Base-by-base conservation (phyloP, 2,329 filamentous ascomycete genomes). In the Lachnellula willkommii region DNA sequence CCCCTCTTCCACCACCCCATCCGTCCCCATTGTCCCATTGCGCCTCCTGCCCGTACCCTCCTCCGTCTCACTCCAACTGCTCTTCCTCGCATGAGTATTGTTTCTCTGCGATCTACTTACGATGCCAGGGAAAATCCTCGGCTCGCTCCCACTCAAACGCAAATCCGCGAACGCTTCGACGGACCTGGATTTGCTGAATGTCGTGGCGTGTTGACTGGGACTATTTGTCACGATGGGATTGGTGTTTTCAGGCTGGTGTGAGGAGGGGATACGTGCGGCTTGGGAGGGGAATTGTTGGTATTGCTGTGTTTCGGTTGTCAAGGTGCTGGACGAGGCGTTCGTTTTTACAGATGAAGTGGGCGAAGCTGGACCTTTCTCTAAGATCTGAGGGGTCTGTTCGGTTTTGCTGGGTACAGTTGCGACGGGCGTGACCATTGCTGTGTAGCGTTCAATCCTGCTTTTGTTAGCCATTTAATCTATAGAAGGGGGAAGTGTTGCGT, bases 41-140 rank as follows among this genome's bases (percentile, higher is more conserved):
- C 50, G 15, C 53, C 47, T 26, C 50, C 52, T 26, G 37, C 40
- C 47, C 32, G 39, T 42, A 48, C 56, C 39, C 17, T 61, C 61
- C 54, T 66, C 65, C 51, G 54, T 63, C 53, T 68, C 66, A 45
- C 63, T 66, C 54, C 50, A 52, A 52, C 65, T 67, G 28, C 62
- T 61, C 60, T 65, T 58, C 39, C 65, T 60, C 4, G 56, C 52
- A 9, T 52, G 7, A 46, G 62, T 68, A 24, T 66, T 62, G 32
- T 60, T 57, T 47, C 66, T 61, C 51, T 69, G 66, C 11, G 59
- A 59, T n/a, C 68, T 57, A 52, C 74, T 72, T 51, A 90, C 79
- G 35, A 91, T 79, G 0, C 88, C 88, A 0, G 88, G 88, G 61
- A 90, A 88, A 60, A 90, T 83, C 60, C 78, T 80, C 11, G 87